phyloP scores from a whole-genome alignment of 306 rosid genomes.

The Vigna radiata region DNA sequence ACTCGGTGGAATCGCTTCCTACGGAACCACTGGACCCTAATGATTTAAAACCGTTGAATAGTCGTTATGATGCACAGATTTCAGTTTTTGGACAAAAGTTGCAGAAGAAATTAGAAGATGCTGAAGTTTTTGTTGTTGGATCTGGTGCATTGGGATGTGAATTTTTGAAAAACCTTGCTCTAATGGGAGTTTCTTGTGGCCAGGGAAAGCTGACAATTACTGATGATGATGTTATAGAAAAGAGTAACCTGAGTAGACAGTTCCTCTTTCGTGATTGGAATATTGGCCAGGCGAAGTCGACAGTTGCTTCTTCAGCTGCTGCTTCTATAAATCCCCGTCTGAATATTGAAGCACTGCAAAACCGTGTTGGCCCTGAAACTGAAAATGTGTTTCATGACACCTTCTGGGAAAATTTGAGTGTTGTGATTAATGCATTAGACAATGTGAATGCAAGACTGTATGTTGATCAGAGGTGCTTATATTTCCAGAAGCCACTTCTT shows the following conservation, averaged over 20 bases:
- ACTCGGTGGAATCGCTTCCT: constrained; percentile 95
- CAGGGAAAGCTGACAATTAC: constrained; percentile 84
- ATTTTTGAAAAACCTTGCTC: constrained; percentile 83
- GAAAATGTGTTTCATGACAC: constrained; percentile 84
- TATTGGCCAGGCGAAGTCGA: constrained; percentile 97
- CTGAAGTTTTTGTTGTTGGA: constrained; percentile 85
- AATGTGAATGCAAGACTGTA: constrained; percentile 95
- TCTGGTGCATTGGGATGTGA: constrained; percentile 98
- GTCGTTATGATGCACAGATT: constrained; percentile 98
- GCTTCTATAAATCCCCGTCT: constrained; percentile 70
- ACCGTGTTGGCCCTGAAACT: constrained; percentile 88
- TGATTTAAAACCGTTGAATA: constrained; percentile 78
- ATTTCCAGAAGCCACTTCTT: constrained; percentile 97
- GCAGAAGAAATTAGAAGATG: constrained; percentile 91
- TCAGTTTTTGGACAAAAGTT: constrained; percentile 92
- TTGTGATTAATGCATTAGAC: constrained; percentile 89
- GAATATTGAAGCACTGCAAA: constrained; percentile 83
- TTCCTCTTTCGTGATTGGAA: constrained; percentile 99
- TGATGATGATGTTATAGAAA: constrained; percentile 98
- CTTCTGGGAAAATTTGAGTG: constrained; percentile 84
- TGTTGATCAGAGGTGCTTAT: constrained; percentile 95
- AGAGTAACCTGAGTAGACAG: constrained; percentile 96
- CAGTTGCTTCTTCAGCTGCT: constrained; percentile 92
- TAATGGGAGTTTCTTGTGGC: constrained; percentile 98
- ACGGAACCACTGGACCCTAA: constrained; percentile 74